Conservation (phyloP, 768 basidiomycete genomes). For the Amanita rimosa region DNA sequence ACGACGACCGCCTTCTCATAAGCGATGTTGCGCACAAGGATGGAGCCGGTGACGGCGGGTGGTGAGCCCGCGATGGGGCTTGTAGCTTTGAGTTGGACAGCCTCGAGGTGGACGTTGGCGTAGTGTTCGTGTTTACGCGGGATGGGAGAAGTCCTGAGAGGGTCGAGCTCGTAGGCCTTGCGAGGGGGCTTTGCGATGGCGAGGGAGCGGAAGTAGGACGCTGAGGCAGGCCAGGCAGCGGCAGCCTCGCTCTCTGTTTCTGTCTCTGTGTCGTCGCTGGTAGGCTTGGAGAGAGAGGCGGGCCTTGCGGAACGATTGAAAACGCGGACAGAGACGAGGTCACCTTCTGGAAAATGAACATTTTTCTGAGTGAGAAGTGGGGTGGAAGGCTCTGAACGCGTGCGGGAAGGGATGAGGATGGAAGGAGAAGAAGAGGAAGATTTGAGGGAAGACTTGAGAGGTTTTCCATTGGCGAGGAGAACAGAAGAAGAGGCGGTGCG, state of each 20-base stretch:
- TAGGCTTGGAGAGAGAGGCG: conserved; percentile 31
- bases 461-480: conserved; percentile 65
- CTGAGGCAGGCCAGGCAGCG: neutral
- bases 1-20: conserved; percentile 82
- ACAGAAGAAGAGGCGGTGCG: conserved; percentile 30
- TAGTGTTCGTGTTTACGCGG: conserved; percentile 10
- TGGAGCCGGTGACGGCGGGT: conserved; percentile 50
- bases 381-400: conserved; percentile 51
- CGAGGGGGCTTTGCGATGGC: neutral
- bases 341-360: conserved; percentile 80
- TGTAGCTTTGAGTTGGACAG: conserved; percentile 9
- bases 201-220: conserved; percentile 2
- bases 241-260: conserved; percentile 26
- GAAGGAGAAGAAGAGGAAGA: conserved; percentile 37
- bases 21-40: conserved; percentile 76
- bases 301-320: conserved; percentile 64
- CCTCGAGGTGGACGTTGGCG: conserved; percentile 24
- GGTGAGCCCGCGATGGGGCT: conserved; percentile 10
- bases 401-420: conserved; percentile 28
- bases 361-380: conserved; percentile 45
- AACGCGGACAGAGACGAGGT: conserved; percentile 47
- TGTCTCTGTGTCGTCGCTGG: conserved; percentile 36
- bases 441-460: conserved; percentile 82
- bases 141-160: conserved; percentile 13
- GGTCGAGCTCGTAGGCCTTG: conserved; percentile 15